These are phyloP conservation scores for Discostella stelligera DNA, from an alignment of 352 stramenopile species.

Conservation along the genomic window DNA sequence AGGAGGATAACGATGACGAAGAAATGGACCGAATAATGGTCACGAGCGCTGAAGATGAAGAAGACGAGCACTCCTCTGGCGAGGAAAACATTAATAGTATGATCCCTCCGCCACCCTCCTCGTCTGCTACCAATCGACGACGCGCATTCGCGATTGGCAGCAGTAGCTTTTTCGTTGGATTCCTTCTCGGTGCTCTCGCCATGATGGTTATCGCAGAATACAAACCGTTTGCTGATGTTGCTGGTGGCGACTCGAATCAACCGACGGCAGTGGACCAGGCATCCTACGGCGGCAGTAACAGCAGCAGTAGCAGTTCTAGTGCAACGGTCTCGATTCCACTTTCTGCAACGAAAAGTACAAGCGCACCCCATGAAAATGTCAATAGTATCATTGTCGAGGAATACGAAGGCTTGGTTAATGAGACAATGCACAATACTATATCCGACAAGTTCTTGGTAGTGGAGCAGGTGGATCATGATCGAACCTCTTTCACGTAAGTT, in stretches of 20 bases:
- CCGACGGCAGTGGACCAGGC: neutral
- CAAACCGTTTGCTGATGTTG: neutral
- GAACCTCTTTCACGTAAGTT: slow-evolving; percentile 43
- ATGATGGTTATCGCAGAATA: neutral
- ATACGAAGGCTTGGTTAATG: neutral
- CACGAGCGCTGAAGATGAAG: too few species aligned
- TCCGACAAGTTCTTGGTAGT: slow-evolving; percentile 12
- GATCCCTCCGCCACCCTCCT: neutral
- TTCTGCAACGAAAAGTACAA: neutral
- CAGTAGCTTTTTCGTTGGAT: neutral
- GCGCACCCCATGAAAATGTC: neutral
- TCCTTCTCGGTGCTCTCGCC: neutral
- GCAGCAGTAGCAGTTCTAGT: neutral
- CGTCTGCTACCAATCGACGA: neutral
- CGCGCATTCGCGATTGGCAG: neutral
- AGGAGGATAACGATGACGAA: neutral
- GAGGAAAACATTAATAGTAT: neutral
- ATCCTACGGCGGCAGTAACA: neutral
- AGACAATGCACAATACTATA: neutral
- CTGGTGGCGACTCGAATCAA: neutral
- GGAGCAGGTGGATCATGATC: slow-evolving; percentile 34
- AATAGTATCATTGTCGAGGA: neutral
- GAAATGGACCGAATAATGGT: neutral
- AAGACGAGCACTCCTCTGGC: too few species aligned
- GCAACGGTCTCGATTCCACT: neutral